These are phyloP conservation scores for Babesia gibsoni DNA, from an alignment of 169 alveolate species.

Conservation along the genomic window DNA sequence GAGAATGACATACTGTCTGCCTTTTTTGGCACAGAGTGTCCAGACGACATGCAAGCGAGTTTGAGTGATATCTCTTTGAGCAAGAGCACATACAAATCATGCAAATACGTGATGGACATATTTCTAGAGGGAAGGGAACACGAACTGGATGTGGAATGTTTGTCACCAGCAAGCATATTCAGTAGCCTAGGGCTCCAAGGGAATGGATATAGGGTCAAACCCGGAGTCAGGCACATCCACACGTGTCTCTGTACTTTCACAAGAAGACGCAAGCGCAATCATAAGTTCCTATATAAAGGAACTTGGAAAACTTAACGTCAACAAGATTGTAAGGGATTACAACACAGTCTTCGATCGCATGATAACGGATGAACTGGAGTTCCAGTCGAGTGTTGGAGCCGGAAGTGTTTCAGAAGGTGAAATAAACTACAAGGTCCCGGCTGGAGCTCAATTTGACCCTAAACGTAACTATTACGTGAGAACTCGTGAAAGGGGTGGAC, in stretches of 20 bases:
- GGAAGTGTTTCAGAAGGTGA: slow-evolving; percentile 11
- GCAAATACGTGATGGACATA: not conserved
- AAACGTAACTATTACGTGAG: slow-evolving; percentile 59
- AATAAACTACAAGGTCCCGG: slow-evolving; percentile 55
- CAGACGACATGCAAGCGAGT: too few species aligned
- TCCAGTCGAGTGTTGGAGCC: slow-evolving; percentile 17
- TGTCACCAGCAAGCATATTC: slow-evolving; percentile 11
- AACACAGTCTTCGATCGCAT: slow-evolving; percentile 44
- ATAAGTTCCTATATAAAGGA: not conserved
- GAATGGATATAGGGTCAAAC: not conserved
- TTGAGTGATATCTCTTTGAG: too few species aligned
- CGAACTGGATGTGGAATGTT: slow-evolving; percentile 8
- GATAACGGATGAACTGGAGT: slow-evolving; percentile 13
- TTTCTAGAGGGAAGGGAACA: slow-evolving; percentile 6
- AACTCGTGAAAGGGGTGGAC: slow-evolving; percentile 67
- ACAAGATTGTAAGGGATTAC: not conserved
- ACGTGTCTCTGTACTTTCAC: not conserved
- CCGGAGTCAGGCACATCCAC: too few species aligned
- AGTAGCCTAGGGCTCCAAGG: not conserved
- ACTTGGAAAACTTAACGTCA: not conserved
- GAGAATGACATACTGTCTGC: not conserved
- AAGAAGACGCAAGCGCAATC: not conserved
- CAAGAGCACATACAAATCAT: too few species aligned
- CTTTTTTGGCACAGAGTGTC: not conserved
- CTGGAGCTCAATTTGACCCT: slow-evolving; percentile 52